Base-by-base conservation (phyloP, 2,329 filamentous ascomycete genomes). In the Calonectria hawksworthii region DNA sequence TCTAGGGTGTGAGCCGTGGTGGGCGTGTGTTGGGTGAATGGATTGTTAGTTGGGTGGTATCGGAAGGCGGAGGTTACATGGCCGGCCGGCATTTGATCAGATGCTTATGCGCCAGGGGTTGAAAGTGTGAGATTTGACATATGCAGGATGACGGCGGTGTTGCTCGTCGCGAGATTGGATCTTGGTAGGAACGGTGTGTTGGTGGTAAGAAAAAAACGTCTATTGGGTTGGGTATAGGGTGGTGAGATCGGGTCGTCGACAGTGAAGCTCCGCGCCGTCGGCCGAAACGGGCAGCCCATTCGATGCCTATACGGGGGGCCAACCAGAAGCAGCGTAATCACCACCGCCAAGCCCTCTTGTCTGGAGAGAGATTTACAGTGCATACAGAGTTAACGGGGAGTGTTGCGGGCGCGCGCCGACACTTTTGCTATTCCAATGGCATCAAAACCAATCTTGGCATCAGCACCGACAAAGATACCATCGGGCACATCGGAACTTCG, bases 61-160 rank as follows among this genome's bases (percentile, higher is more conserved):
- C 14, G 34, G 34, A 63, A 41, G 34, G 56, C 56, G 56, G 34
- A 63, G 34, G 56, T 63, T 63, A 61, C 56, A 61, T 41, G 56
- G n/a, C 56, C 34, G 23, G 56, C 56, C 56, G 56, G 56, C 56
- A 63, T 28, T 44, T 28, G 34, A 36, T 38, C 34, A 41, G 56
- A 63, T 21, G 52, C 30, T 56, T 21, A 32, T 32, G 52, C 26
- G 36, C 34, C 36, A 36, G 38, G 56, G 56, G 34, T 63, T 10
- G 16, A 4, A 2, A 13, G 26, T 63, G 14, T 63, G 56, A 63
- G 23, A 41, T 63, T 63, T 41, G 56, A 5, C 34, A 21, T 11
- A 63, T 63, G 56, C 56, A 63, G 16, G 56, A 8, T 23, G 23
- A 41, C 56, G 34, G 56, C 34, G 34, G 28, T 34, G 56, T 23